A percentile compares a stretch with the other conserved stretches of the same genome.
Conservation (phyloP, 2,329 filamentous ascomycete species). For the Emydomyces testavorans region DNA sequence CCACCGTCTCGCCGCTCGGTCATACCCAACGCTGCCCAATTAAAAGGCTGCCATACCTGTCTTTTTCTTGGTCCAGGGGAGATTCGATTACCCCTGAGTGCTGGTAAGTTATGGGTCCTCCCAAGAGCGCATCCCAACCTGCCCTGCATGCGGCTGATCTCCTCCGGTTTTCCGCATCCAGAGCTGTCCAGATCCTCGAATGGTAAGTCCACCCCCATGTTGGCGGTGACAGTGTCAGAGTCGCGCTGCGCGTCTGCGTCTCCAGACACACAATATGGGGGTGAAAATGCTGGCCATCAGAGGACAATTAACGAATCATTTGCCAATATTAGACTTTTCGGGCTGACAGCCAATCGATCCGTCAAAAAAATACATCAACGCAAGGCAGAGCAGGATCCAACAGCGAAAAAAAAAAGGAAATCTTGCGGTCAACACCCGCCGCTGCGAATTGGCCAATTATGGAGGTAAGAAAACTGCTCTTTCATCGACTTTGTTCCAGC, state of each 20-base stretch:
- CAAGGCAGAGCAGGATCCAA: background rate
- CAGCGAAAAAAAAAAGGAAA: constrained; percentile 8
- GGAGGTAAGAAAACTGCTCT: constrained; percentile 18
- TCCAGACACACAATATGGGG: background rate
- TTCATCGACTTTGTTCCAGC: constrained; percentile 6
- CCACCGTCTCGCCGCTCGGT: background rate
- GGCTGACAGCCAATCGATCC: constrained; percentile 7
- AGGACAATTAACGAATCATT: constrained; percentile 2
- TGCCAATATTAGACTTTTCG: background rate
- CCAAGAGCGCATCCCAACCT: background rate
- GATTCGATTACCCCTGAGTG: background rate
- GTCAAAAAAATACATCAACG: background rate
- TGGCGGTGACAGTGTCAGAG: background rate
- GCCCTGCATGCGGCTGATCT: constrained; percentile 5
- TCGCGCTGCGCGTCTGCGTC: background rate
- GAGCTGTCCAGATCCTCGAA: constrained; percentile 1
- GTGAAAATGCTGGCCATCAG: constrained; percentile 2
- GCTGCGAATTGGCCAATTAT: constrained; percentile 11
- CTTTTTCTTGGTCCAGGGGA: background rate
- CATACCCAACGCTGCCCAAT: constrained; percentile 1
- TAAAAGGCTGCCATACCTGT: background rate
- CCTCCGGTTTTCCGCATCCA: background rate
- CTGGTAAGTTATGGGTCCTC: constrained; percentile 1
- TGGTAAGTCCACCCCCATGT: background rate
- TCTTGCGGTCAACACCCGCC: constrained; percentile 15